phyloP scores from a whole-genome alignment of 2,329 filamentous ascomycete species.

The Geosmithia flava region DNA sequence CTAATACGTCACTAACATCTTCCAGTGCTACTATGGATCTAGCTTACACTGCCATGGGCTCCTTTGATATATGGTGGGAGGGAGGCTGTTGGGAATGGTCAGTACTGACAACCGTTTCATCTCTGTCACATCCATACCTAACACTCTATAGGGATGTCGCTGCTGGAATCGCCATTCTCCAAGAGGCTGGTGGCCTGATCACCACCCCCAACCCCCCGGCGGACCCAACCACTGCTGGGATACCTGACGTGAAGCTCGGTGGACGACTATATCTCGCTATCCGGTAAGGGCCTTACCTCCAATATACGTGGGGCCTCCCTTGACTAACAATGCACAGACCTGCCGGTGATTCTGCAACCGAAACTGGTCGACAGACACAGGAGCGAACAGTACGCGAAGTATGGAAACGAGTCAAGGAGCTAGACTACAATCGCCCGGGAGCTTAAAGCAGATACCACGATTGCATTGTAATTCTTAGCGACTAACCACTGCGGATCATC shows the following conservation, averaged over 20 bases:
- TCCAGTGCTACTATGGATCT: conserved; percentile 58
- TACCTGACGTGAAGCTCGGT: conserved; percentile 50
- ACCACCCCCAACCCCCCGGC: conserved; percentile 62
- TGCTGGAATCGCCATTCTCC: conserved; percentile 59
- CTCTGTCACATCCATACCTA: not conserved
- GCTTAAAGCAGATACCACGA: conserved; percentile 16
- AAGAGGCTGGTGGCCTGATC: conserved; percentile 62
- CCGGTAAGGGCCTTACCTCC: conserved; percentile 24
- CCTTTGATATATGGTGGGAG: conserved; percentile 76
- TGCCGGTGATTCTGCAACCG: conserved; percentile 45
- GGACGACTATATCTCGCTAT: conserved; percentile 62
- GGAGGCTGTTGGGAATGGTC: conserved; percentile 72
- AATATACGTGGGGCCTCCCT: not conserved
- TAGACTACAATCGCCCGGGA: conserved; percentile 58
- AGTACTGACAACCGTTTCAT: conserved; percentile 13
- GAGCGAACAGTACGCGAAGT: conserved; percentile 60
- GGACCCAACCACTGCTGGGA: conserved; percentile 38
- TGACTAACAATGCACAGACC: conserved; percentile 29
- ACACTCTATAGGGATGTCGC: conserved; percentile 49
- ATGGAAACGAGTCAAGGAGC: conserved; percentile 53
- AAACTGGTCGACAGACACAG: conserved; percentile 54
- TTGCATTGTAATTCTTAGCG: not conserved
- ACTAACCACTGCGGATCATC: conserved; percentile 3
- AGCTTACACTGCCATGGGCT: conserved; percentile 63
- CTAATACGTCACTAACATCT: not conserved